Base-by-base conservation (phyloP, 257 asterid genomes). In the Nicotiana undulata region DNA sequence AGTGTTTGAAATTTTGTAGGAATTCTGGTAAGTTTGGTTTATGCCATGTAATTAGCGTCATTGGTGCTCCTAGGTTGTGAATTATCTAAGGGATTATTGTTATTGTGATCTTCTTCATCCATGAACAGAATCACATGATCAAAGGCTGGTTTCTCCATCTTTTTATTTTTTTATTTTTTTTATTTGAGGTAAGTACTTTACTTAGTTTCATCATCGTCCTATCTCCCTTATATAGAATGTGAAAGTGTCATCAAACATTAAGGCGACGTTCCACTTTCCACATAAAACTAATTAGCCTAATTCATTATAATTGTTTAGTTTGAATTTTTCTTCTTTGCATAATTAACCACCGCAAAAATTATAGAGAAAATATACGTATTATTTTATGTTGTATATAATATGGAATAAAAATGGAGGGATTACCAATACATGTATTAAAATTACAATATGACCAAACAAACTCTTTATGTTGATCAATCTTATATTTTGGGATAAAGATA, bases 121-220 rank as follows among this genome's bases (percentile, higher is more conserved):
- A 70, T 83, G 85, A 81, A 82, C 64, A 85, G 26, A 65, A 84
- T 80, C 31, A 85, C 92, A 53, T 90, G 92, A 60, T 90, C 92
- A 8, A 90, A 82, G 80, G 52, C 5, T 20, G 82, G 20, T 31
- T 55, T 51, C 28, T 85, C 88, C 88, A 88, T 87, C 59, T n/a
- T 34, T 78, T 12, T 49, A n/a, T n/a, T n/a, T n/a, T n/a, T n/a
- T n/a, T n/a, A n/a, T n/a, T n/a, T n/a, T n/a, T n/a, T n/a, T 10
- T 3, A 11, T 49, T 51, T 51, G 13, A 11, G 56, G 60, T 15
- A 6, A 9, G 9, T 55, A 55, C 22, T 55, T 55, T 22, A 55
- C 60, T 55, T 55, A 17, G 22, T 17, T 55, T 53, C 16, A 16
- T 53, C 60, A 15, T 4, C n/a, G 3, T 68, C 67, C 65, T 79